A percentile compares a stretch with the other conserved stretches of the same genome.
Evolutionary conservation across 1,284 basidiomycete species (phyloP).

Genomic region (Austroboletus niveus): DNA sequence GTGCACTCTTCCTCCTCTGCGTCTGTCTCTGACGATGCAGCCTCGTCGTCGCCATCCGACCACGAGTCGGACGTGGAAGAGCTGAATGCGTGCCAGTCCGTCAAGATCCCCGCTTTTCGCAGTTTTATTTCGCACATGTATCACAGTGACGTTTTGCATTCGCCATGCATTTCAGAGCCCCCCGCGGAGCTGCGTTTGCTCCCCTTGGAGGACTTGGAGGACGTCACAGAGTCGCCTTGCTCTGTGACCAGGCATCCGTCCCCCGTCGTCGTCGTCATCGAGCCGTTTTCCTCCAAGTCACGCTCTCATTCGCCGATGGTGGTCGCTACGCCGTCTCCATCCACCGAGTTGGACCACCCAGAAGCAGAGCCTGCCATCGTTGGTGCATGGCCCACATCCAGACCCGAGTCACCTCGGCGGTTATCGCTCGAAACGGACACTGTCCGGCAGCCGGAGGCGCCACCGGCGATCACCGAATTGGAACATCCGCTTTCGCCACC

Average conservation of each 20-base stretch:
- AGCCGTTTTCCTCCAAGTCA: constrained; percentile 23
- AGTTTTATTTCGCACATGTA: constrained; percentile 33
- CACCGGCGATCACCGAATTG: background rate
- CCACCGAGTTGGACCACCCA: constrained; percentile 15
- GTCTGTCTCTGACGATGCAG: constrained; percentile 33
- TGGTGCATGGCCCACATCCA: constrained; percentile 35
- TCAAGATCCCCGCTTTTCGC: constrained; percentile 33
- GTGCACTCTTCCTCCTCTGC: constrained; percentile 36
- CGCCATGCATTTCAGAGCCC: constrained; percentile 12
- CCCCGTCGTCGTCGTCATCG: constrained; percentile 12
- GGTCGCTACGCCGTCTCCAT: constrained; percentile 38
- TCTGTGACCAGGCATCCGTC: constrained; percentile 13
- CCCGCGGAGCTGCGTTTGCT: too few relatives aligned
- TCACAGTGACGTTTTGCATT: constrained; percentile 8
- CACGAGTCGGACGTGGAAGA: constrained; percentile 60
- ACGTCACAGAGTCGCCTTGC: too few relatives aligned
- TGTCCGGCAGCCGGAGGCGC: constrained; percentile 7
- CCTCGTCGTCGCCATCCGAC: constrained; percentile 32
- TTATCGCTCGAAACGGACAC: constrained; percentile 15
- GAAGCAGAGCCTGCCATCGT: constrained; percentile 29
- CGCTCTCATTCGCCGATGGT: constrained; percentile 50
- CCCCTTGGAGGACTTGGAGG: constrained; percentile 5
- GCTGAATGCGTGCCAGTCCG: constrained; percentile 23
- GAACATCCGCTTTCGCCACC: background rate
- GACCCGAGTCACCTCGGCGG: constrained; percentile 24